Conservation (phyloP, 2,329 filamentous ascomycete genomes). For the Calycina herbarum region DNA sequence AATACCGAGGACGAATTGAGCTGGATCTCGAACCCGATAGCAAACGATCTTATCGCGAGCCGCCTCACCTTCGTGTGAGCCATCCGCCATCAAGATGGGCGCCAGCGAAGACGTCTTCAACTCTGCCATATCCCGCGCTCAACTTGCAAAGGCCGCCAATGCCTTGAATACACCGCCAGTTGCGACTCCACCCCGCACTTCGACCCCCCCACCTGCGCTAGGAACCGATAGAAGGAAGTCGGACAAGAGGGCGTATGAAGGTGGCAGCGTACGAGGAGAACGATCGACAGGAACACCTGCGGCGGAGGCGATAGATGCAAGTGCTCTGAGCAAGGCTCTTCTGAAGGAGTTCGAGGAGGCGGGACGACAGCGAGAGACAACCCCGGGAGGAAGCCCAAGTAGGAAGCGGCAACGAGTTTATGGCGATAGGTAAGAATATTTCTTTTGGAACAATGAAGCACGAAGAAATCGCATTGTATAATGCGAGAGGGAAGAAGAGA, state of each 20-base stretch:
- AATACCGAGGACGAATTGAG: slow-evolving; percentile 1
- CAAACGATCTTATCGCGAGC: slow-evolving; percentile 9
- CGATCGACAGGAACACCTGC: slow-evolving; percentile 22
- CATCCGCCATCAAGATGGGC: slow-evolving; percentile 29
- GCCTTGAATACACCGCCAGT: slow-evolving; percentile 34
- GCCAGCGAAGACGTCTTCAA: slow-evolving; percentile 30
- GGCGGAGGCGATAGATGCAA: slow-evolving; percentile 47
- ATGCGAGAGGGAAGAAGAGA: not conserved
- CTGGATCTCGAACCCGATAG: not conserved
- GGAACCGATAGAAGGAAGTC: slow-evolving; percentile 33
- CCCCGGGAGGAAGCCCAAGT: slow-evolving; percentile 65
- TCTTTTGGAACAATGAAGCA: slow-evolving; percentile 1
- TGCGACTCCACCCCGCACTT: slow-evolving; percentile 34
- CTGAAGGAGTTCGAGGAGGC: slow-evolving; percentile 59
- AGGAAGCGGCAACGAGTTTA: slow-evolving; percentile 68
- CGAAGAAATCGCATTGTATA: not conserved
- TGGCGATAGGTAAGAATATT: slow-evolving; percentile 48
- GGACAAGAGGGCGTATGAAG: slow-evolving; percentile 32
- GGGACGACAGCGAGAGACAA: slow-evolving; percentile 58
- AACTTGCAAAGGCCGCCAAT: slow-evolving; percentile 30
- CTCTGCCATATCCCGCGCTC: slow-evolving; percentile 28
- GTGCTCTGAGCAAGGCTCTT: slow-evolving; percentile 59
- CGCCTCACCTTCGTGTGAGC: slow-evolving; percentile 9
- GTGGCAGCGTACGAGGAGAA: slow-evolving; percentile 23
- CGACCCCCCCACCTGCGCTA: slow-evolving; percentile 36